phyloP scores from a whole-genome alignment of 73 alveolate species.

The Stentor roeselii region DNA sequence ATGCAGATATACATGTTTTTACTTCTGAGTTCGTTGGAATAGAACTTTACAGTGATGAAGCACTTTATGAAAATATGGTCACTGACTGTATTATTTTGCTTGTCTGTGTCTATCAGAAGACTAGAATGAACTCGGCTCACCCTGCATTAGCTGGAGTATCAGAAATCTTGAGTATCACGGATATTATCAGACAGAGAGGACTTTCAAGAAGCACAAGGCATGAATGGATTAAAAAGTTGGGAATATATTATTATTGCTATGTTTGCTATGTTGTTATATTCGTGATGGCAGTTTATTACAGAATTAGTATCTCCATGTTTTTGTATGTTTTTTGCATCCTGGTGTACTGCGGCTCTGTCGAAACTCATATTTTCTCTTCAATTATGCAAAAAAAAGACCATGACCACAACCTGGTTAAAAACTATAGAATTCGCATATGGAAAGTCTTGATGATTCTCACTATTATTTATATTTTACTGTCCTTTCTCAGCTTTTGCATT shows the following conservation, averaged over 20 bases:
- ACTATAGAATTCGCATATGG: background rate
- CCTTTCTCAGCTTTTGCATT: background rate
- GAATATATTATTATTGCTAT: background rate
- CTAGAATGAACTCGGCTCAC: background rate
- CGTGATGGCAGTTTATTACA: background rate
- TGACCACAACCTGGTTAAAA: too few species aligned
- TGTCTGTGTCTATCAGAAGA: background rate
- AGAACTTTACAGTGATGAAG: background rate
- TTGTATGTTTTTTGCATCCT: background rate
- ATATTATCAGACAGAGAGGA: background rate
- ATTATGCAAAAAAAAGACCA: too few species aligned
- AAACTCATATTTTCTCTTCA: background rate
- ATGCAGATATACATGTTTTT: background rate
- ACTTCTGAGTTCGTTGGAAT: background rate
- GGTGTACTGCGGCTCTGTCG: background rate
- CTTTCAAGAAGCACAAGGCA: background rate
- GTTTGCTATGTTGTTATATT: background rate
- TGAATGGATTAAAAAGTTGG: background rate
- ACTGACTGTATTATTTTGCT: conserved; percentile 1
- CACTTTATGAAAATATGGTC: background rate
- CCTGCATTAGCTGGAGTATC: background rate
- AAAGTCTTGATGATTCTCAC: background rate
- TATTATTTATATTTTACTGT: background rate
- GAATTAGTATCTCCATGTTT: background rate
- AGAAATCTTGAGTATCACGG: background rate